phyloP scores from a whole-genome alignment of 306 rosid species.

The Carpinus viminea region DNA sequence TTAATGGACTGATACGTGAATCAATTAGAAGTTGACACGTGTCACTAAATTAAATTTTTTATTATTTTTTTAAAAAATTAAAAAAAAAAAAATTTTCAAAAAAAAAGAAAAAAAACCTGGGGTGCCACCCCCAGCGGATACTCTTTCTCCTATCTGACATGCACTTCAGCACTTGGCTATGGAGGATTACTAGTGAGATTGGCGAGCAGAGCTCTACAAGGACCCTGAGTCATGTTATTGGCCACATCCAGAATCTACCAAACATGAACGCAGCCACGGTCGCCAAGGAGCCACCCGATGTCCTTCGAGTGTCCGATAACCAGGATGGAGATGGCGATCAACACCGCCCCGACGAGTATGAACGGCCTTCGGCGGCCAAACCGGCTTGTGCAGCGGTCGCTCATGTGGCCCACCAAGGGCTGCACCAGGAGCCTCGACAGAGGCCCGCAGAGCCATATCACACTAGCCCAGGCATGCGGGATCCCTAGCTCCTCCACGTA shows the following conservation, averaged over 20 bases:
- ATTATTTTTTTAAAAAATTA: too few species aligned
- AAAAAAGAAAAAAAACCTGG: too few species aligned
- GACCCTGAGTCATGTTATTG: slow-evolving; percentile 78
- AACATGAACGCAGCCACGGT: slow-evolving; percentile 64
- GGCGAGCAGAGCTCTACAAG: slow-evolving; percentile 85
- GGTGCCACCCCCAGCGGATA: too few species aligned
- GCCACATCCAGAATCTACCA: slow-evolving; percentile 88
- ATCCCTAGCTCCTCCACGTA: slow-evolving; percentile 95
- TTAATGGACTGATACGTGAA: too few species aligned
- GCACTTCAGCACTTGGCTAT: neutral
- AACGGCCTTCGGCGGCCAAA: slow-evolving; percentile 92
- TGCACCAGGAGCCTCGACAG: slow-evolving; percentile 81
- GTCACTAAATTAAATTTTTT: too few species aligned
- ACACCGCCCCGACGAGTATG: slow-evolving; percentile 58
- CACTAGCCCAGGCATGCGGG: slow-evolving; percentile 90
- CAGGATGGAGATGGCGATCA: slow-evolving; percentile 53
- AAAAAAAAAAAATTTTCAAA: too few species aligned
- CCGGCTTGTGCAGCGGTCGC: slow-evolving; percentile 75
- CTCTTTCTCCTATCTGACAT: too few species aligned
- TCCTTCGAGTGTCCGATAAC: slow-evolving; percentile 82
- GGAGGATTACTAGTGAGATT: slow-evolving; percentile 74
- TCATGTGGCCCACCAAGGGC: slow-evolving; percentile 82
- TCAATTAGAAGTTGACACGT: too few species aligned
- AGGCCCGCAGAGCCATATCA: slow-evolving; percentile 92
- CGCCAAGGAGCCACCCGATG: slow-evolving; percentile 76